A percentile compares a stretch with the other conserved stretches of the same genome.
Conservation (phyloP, 2,329 filamentous ascomycete genomes). For the Fusarium sp. region DNA sequence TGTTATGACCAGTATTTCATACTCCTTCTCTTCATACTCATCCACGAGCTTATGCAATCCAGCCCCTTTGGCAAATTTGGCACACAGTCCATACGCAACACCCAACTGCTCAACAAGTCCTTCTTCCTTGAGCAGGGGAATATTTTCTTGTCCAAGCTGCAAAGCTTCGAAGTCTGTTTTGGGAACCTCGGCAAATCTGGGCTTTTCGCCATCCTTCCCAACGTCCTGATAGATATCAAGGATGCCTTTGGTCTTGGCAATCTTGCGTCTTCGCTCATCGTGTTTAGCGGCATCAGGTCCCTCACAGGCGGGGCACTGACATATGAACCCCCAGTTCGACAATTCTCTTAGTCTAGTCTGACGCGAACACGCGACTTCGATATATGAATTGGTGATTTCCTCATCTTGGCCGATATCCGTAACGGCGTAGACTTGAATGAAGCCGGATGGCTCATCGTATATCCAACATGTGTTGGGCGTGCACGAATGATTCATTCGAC, state of each 20-base stretch:
- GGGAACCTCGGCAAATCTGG: conserved; percentile 10
- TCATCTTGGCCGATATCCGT: conserved; percentile 9
- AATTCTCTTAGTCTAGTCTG: conserved; percentile 5
- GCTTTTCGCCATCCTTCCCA: neutral
- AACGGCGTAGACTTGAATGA: conserved; percentile 24
- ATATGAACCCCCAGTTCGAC: conserved; percentile 16
- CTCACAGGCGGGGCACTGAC: neutral
- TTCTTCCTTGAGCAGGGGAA: neutral
- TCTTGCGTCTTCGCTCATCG: conserved; percentile 21
- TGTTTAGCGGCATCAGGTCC: conserved; percentile 6
- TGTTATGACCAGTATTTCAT: conserved; percentile 14
- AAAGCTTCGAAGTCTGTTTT: conserved; percentile 19
- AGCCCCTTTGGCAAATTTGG: conserved; percentile 9
- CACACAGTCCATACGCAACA: conserved; percentile 18
- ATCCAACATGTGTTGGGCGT: conserved; percentile 28
- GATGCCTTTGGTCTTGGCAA: conserved; percentile 13
- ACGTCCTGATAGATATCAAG: conserved; percentile 17
- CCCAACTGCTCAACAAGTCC: conserved; percentile 17
- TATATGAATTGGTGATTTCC: conserved; percentile 28
- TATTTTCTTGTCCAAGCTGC: conserved; percentile 2
- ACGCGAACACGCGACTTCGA: conserved; percentile 1
- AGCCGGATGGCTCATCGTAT: conserved; percentile 4
- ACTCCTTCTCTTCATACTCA: conserved; percentile 20
- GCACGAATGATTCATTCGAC: conserved; percentile 30
- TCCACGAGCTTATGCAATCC: neutral